These are phyloP conservation scores for Penicillium coprophilum DNA, from an alignment of 495 filamentous ascomycete species.

Conservation along the genomic window DNA sequence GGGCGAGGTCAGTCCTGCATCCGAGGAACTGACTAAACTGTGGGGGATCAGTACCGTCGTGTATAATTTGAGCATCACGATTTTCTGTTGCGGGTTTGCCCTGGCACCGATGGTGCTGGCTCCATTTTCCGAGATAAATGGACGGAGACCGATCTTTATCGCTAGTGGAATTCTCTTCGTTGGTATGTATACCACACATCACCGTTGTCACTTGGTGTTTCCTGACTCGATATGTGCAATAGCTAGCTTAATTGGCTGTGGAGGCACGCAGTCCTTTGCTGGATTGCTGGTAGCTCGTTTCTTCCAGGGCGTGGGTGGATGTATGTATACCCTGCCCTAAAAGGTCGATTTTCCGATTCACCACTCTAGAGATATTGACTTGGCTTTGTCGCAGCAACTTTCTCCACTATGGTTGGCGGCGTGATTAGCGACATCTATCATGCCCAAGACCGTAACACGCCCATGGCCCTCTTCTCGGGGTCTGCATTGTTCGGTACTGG, in stretches of 20 bases:
- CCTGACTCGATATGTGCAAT: slow-evolving; percentile 18
- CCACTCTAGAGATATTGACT: neutral
- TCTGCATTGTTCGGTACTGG: slow-evolving; percentile 79
- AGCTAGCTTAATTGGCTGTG: slow-evolving; percentile 72
- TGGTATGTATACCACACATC: slow-evolving; percentile 25
- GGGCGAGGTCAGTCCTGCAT: slow-evolving; percentile 72
- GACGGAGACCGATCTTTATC: slow-evolving; percentile 78
- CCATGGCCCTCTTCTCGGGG: slow-evolving; percentile 85
- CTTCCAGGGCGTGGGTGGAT: slow-evolving; percentile 70
- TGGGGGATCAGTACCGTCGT: slow-evolving; percentile 64
- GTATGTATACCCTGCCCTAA: slow-evolving; percentile 27
- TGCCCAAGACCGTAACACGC: slow-evolving; percentile 74
- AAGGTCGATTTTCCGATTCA: no score
- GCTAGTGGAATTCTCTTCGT: slow-evolving; percentile 68
- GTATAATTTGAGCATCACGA: slow-evolving; percentile 74
- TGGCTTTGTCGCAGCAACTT: slow-evolving; percentile 53
- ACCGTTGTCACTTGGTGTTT: neutral
- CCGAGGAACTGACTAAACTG: slow-evolving; percentile 59
- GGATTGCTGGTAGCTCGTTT: slow-evolving; percentile 79
- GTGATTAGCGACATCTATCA: slow-evolving; percentile 88
- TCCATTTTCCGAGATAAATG: slow-evolving; percentile 86
- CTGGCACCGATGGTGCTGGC: slow-evolving; percentile 88
- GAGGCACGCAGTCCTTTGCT: slow-evolving; percentile 65
- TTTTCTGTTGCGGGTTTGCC: slow-evolving; percentile 80
- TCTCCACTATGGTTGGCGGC: slow-evolving; percentile 90